These are phyloP conservation scores for Multifurca ochricompacta DNA, from an alignment of 768 basidiomycete species.

Conservation along the genomic window DNA sequence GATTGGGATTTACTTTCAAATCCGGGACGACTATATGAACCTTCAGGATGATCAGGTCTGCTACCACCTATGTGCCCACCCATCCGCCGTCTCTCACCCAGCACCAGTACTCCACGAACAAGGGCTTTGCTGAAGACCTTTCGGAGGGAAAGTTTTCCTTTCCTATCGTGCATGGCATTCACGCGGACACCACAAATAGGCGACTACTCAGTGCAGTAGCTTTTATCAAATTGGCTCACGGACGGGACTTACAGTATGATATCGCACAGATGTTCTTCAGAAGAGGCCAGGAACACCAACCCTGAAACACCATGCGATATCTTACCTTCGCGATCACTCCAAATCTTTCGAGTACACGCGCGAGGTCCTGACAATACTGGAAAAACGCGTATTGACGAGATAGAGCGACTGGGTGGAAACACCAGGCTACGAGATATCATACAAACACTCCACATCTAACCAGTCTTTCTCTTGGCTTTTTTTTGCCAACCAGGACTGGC, in stretches of 20 bases:
- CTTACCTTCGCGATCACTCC: conserved; percentile 67
- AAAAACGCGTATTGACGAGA: conserved; percentile 62
- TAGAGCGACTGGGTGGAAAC: conserved; percentile 74
- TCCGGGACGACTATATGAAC: conserved; percentile 97
- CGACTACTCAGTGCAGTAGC: conserved; percentile 72
- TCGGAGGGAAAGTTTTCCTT: conserved; percentile 98
- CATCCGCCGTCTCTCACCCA: neutral
- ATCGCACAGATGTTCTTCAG: conserved; percentile 71
- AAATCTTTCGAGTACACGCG: conserved; percentile 85
- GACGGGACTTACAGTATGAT: neutral
- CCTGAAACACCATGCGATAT: conserved; percentile 72
- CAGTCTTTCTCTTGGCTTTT: neutral
- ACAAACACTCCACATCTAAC: conserved; percentile 33
- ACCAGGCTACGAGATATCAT: conserved; percentile 48
- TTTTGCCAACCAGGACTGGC: neutral
- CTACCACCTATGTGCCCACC: neutral
- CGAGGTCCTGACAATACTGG: conserved; percentile 56
- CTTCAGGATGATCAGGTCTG: conserved; percentile 76
- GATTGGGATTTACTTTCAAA: conserved; percentile 92
- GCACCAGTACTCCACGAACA: conserved; percentile 69
- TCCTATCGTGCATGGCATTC: conserved; percentile 85
- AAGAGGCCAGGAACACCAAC: conserved; percentile 78
- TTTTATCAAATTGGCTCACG: neutral
- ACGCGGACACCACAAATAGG: conserved; percentile 65
- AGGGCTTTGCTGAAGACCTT: conserved; percentile 89